These are phyloP conservation scores for Bifiguratus adelaidae DNA, from an alignment of 192 early-diverging fungal genomes.

Conservation along the genomic window DNA sequence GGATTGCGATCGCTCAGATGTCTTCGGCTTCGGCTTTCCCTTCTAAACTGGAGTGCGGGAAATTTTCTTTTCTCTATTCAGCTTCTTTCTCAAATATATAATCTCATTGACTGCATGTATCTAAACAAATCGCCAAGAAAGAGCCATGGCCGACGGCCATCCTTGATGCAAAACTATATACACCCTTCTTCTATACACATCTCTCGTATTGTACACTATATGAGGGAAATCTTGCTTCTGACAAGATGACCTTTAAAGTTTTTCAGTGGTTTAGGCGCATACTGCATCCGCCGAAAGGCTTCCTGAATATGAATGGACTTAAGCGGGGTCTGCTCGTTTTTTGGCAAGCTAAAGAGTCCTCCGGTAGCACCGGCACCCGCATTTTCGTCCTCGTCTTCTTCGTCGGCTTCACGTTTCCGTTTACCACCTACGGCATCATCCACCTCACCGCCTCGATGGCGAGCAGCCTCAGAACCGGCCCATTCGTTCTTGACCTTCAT, in stretches of 20 bases:
- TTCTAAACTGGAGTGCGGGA: too few relatives aligned
- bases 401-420: slow-evolving; percentile 16
- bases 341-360: slow-evolving; percentile 71
- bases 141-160: too few relatives aligned
- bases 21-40: too few relatives aligned
- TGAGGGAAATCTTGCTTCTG: slow-evolving; percentile 61
- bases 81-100: too few relatives aligned
- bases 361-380: slow-evolving; percentile 9
- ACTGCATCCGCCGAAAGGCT: slow-evolving; percentile 80
- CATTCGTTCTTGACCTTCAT: slow-evolving; percentile 51
- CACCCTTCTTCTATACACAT: too few relatives aligned
- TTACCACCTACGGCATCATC: slow-evolving; percentile 8
- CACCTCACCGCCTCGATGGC: slow-evolving; percentile 13
- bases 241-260: slow-evolving; percentile 70
- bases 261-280: slow-evolving; percentile 56
- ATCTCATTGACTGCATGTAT: too few relatives aligned
- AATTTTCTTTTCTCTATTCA: too few relatives aligned
- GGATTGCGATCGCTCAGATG: too few relatives aligned
- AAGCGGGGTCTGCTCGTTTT: slow-evolving; percentile 71
- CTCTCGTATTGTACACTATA: too few relatives aligned
- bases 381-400: slow-evolving; percentile 21
- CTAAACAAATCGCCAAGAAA: too few relatives aligned
- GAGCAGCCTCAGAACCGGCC: background rate
- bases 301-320: slow-evolving; percentile 86
- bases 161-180: too few relatives aligned